Percentiles rank a stretch among this genome's conserved stretches.
Evolutionary conservation across 257 asterid genomes (phyloP).

Genomic region (Ilex asprella): DNA sequence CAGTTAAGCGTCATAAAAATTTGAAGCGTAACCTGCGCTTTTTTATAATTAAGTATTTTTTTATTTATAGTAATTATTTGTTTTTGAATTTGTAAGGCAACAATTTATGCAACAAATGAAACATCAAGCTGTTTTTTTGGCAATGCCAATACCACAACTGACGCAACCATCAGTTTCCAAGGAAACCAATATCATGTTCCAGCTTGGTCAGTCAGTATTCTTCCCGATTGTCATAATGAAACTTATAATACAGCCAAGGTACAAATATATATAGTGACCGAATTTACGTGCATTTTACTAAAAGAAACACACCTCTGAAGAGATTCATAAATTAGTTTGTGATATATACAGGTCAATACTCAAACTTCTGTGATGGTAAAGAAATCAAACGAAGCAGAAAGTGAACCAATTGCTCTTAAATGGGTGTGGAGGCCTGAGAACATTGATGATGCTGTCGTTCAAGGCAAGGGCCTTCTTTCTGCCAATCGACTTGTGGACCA

Average conservation of each 20-base stretch:
- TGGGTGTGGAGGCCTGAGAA: conserved; percentile 59
- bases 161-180: conserved; percentile 28
- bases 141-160: conserved; percentile 36
- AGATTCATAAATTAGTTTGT: background rate
- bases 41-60: no score
- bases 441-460: conserved; percentile 17
- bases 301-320: no score
- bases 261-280: background rate
- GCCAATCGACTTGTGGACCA: conserved; percentile 36
- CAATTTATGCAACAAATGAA: conserved; percentile 29
- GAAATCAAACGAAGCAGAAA: conserved; percentile 26
- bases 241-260: conserved; percentile 73
- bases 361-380: conserved; percentile 50
- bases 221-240: conserved; percentile 63
- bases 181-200: conserved; percentile 44
- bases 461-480: conserved; percentile 31
- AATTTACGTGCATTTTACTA: background rate
- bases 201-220: conserved; percentile 85
- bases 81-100: conserved; percentile 23
- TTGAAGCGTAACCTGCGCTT: no score
- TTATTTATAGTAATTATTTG: background rate
- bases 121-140: conserved; percentile 48
- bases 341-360: conserved; percentile 37
- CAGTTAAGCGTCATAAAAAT: conserved; percentile 12
- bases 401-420: conserved; percentile 26